phyloP scores from a whole-genome alignment of 2,329 filamentous ascomycete species.

The Ophiostoma pallidulum region DNA sequence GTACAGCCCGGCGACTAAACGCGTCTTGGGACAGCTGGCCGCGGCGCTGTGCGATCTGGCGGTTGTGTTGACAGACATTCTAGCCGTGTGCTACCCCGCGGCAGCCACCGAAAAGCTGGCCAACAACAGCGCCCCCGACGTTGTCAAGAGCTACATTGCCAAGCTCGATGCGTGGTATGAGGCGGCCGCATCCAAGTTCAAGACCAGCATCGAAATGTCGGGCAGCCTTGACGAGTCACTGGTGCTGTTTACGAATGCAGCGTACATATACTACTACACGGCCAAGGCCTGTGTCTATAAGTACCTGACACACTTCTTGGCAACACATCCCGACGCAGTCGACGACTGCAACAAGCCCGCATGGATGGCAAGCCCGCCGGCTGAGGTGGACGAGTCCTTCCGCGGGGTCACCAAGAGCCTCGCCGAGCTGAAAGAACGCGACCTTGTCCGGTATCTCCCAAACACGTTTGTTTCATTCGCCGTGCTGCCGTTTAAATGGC shows the following conservation, averaged over 20 bases:
- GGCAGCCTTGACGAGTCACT: not conserved
- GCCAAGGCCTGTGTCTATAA: conserved; percentile 6
- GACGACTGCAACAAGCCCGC: not conserved
- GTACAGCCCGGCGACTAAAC: conserved; percentile 9
- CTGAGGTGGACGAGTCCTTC: conserved; percentile 6
- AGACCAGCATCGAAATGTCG: not conserved
- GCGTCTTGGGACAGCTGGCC: conserved; percentile 7
- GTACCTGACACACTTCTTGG: conserved; percentile 1
- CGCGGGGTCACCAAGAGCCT: conserved; percentile 6
- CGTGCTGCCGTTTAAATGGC: conserved; percentile 2
- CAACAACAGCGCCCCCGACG: not conserved
- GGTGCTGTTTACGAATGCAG: not conserved
- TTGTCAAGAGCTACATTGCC: not conserved
- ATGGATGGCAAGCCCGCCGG: conserved; percentile 1
- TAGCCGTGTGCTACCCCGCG: not conserved
- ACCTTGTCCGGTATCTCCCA: not conserved
- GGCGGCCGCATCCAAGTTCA: not conserved
- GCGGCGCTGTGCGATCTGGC: conserved; percentile 7
- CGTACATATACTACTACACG: conserved; percentile 7
- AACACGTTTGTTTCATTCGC: conserved; percentile 3
- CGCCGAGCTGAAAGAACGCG: conserved; percentile 3
- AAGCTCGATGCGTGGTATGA: conserved; percentile 2
- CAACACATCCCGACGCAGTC: not conserved
- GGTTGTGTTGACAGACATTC: not conserved
- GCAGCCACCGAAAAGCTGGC: not conserved